phyloP scores from a whole-genome alignment of 2,329 filamentous ascomycete genomes.

The Aspergillus cejpii region DNA sequence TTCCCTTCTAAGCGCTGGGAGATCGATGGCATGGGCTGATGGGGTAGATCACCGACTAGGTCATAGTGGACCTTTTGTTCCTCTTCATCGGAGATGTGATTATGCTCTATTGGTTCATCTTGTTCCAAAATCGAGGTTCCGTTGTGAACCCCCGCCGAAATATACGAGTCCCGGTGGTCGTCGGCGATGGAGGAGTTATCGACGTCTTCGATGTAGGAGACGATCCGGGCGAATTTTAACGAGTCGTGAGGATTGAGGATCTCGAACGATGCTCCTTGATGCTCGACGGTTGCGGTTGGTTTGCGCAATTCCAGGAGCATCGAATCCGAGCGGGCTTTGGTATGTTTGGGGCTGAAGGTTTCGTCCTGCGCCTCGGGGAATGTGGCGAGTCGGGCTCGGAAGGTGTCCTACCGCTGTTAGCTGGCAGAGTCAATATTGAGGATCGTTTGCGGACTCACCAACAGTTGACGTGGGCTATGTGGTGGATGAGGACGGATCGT shows the following conservation, averaged over 20 bases:
- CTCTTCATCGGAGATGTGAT: constrained; percentile 6
- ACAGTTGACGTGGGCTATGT: constrained; percentile 12
- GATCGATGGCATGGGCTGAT: constrained; percentile 23
- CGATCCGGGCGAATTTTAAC: constrained; percentile 30
- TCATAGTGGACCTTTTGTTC: constrained; percentile 16
- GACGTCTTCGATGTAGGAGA: constrained; percentile 34
- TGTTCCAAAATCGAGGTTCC: constrained; percentile 10
- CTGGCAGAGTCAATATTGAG: constrained; percentile 2
- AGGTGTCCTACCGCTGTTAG: constrained; percentile 22
- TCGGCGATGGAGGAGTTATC: constrained; percentile 21
- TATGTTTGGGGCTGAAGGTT: constrained; percentile 14
- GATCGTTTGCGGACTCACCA: constrained; percentile 7
- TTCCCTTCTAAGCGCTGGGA: constrained; percentile 20
- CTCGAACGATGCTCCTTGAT: constrained; percentile 34
- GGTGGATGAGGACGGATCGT: constrained; percentile 1
- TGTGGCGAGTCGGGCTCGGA: constrained; percentile 26
- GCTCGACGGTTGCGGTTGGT: constrained; percentile 25
- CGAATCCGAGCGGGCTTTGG: constrained; percentile 22
- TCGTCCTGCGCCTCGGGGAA: constrained; percentile 17
- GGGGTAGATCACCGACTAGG: constrained; percentile 18
- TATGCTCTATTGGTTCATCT: background rate
- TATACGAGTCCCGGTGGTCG: constrained; percentile 20
- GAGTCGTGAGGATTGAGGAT: constrained; percentile 36
- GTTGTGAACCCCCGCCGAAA: constrained; percentile 9
- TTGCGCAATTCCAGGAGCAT: constrained; percentile 23